Conservation (phyloP, 495 filamentous ascomycete genomes). For the Parmelia sp. region DNA sequence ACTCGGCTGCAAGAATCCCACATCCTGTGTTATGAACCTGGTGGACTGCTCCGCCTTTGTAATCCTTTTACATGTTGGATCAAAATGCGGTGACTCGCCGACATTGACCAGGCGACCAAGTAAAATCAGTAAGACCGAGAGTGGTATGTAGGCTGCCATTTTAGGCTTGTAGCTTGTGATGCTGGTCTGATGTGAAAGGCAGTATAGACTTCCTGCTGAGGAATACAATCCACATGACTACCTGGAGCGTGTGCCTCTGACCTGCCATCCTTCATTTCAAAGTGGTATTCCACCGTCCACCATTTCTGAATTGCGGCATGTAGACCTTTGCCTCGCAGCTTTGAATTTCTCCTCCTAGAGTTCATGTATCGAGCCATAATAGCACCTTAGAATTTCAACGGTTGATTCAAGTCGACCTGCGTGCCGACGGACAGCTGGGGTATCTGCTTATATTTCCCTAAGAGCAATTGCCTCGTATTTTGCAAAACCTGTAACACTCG, state of each 20-base stretch:
- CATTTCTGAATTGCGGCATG: too few species aligned
- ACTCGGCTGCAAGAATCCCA: background rate
- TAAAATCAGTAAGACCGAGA: background rate
- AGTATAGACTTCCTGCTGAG: background rate
- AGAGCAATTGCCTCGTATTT: slow-evolving; percentile 42
- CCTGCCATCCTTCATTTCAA: background rate
- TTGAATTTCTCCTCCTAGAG: background rate
- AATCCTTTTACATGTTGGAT: background rate
- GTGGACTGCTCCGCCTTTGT: background rate
- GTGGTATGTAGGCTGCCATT: background rate
- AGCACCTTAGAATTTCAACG: slow-evolving; percentile 7
- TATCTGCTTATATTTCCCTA: slow-evolving; percentile 47
- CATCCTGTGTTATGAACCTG: background rate
- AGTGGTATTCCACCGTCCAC: background rate
- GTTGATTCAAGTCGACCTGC: slow-evolving; percentile 40
- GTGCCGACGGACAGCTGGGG: slow-evolving; percentile 47
- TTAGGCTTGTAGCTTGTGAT: background rate
- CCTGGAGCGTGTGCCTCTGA: background rate
- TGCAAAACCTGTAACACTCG: slow-evolving; percentile 36
- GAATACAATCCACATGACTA: background rate
- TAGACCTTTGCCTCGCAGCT: background rate
- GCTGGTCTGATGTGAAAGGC: background rate
- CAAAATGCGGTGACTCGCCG: background rate
- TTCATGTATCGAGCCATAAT: background rate
- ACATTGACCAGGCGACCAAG: background rate